phyloP scores from a whole-genome alignment of 2,329 filamentous ascomycete genomes.

The Tolypocladium ovalisporum region DNA sequence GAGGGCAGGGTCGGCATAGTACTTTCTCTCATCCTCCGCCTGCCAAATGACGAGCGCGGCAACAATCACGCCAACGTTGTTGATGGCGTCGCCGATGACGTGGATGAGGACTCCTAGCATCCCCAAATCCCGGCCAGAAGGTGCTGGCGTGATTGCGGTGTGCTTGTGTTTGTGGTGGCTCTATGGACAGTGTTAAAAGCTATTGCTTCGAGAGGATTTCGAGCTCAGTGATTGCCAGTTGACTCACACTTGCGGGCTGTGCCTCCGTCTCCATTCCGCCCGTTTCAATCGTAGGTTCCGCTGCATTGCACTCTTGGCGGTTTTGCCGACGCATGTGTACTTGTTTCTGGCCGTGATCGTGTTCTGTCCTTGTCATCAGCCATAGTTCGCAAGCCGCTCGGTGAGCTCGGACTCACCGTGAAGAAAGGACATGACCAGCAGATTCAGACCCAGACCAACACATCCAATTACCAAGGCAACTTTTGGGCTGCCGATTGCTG shows the following conservation, averaged over 20 bases:
- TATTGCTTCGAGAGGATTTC: not conserved
- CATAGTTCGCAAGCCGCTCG: not conserved
- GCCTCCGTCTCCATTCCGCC: not conserved
- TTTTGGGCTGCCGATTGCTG: conserved; percentile 53
- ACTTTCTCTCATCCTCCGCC: conserved; percentile 42
- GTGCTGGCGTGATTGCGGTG: conserved; percentile 15
- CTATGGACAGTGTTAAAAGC: not conserved
- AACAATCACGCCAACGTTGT: conserved; percentile 66
- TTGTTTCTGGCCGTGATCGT: conserved; percentile 21
- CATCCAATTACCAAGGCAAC: conserved; percentile 60
- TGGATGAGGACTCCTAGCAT: conserved; percentile 63
- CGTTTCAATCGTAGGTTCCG: conserved; percentile 4
- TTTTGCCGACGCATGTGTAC: too few relatives aligned
- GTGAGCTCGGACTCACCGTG: conserved; percentile 36
- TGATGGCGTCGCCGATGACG: conserved; percentile 61
- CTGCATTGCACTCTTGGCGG: too few relatives aligned
- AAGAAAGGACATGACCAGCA: conserved; percentile 54
- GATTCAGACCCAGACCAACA: conserved; percentile 54
- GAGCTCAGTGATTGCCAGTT: not conserved
- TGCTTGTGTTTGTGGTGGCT: conserved; percentile 41
- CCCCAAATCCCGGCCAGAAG: conserved; percentile 48
- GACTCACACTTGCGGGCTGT: not conserved
- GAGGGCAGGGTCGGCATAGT: conserved; percentile 62
- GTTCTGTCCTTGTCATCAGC: conserved; percentile 18
- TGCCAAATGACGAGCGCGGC: conserved; percentile 61